Conservation (phyloP, 805 yeast genomes). For the Cyberlindnera misumaiensis region DNA sequence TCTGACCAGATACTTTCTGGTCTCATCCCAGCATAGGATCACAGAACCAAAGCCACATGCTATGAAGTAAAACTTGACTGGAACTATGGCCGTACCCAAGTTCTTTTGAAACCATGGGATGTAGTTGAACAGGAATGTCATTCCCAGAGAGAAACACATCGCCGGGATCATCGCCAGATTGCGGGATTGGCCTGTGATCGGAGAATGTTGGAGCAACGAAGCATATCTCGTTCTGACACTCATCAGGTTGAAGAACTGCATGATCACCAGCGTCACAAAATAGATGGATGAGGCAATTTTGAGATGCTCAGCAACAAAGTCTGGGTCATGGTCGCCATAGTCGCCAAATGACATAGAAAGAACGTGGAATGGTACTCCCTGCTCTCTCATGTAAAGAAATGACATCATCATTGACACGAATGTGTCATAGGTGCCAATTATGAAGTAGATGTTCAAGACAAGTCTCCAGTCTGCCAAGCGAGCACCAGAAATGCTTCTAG, state of each 20-base stretch:
- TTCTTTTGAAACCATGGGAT: constrained; percentile 32
- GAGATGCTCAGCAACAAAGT: constrained; percentile 19
- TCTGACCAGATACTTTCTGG: constrained; percentile 32
- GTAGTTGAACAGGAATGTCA: constrained; percentile 37
- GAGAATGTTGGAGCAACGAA: constrained; percentile 36
- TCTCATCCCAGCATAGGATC: constrained; percentile 36
- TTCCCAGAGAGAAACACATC: constrained; percentile 29
- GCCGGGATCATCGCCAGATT: constrained; percentile 27
- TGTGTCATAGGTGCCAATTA: constrained; percentile 34
- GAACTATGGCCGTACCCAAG: constrained; percentile 32
- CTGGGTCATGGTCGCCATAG: constrained; percentile 21
- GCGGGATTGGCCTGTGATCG: constrained; percentile 25
- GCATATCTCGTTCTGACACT: constrained; percentile 36
- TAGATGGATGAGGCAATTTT: constrained; percentile 37
- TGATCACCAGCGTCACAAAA: constrained; percentile 39
- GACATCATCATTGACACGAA: constrained; percentile 35
- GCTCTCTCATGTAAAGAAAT: constrained; percentile 31
- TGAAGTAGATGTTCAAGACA: constrained; percentile 36
- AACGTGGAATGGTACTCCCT: constrained; percentile 29
- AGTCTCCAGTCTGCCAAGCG: constrained; percentile 33
- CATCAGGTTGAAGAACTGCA: constrained; percentile 41
- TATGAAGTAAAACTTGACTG: constrained; percentile 40
- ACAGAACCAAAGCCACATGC: constrained; percentile 38
- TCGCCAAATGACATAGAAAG: constrained; percentile 32
- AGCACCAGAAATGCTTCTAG: constrained; percentile 36